Base-by-base conservation (phyloP, 2,329 filamentous ascomycete species). In the Colletotrichum liriopes region DNA sequence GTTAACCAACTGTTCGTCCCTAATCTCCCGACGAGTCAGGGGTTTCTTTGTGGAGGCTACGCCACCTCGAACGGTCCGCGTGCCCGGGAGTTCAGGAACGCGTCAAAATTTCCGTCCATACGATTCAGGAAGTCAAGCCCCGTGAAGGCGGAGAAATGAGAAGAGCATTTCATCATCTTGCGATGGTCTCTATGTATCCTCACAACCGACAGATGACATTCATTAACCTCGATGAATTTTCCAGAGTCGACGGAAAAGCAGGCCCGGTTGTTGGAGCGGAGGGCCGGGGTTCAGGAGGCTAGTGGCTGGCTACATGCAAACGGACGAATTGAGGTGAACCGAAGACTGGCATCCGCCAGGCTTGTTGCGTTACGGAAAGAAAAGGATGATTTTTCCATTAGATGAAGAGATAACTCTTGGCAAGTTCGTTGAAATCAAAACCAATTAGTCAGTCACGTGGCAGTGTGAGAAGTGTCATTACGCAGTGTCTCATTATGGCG, bases 1-100 rank as follows among this genome's bases (percentile, higher is more conserved):
- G 56, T 54, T 71, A 67, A 59, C 39, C 63, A 55, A 7, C 26
- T 41, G 63, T 67, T 61, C 64, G 55, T 71, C 56, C 56, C 64
- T 67, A 51, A 47, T 62, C 55, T 23, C 51, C 18, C 39, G 32
- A 51, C 11, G 2, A 52, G 32, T 29, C 7, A 60, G 35, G 63
- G 49, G 39, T 12, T 29, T 37, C 55, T 63, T 16, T 66, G 54
- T 37, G 55, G 47, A 23, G n/a, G 16, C 61, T 35, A 56, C 63
- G 62, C 67, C 67, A 66, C 62, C 39, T 65, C 18, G 54, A 64
- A 64, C 54, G 65, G 65, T 37, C 69, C 45, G 69, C 59, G 5
- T 16, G 59, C 12, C 65, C 59, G 52, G 54, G 47, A 26, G 52
- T 14, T n/a, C 58, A 72, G 59, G 54, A 37, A 64, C 54, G 3